Conservation (phyloP, 306 rosid genomes). For the Ziziphus jujuba region DNA sequence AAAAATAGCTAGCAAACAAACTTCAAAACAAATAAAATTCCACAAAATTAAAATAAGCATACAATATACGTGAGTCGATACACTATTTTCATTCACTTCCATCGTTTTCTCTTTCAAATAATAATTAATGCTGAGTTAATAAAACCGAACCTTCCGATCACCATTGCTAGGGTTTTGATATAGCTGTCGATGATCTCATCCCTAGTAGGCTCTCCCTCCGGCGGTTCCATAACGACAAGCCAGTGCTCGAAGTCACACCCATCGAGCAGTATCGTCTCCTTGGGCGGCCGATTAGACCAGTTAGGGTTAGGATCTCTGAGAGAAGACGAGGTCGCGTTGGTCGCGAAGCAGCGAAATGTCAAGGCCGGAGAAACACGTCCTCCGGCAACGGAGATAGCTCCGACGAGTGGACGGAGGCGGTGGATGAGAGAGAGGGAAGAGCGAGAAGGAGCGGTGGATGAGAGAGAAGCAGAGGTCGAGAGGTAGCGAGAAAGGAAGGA, state of each 20-base stretch:
- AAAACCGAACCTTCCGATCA: slow-evolving; percentile 65
- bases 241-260: slow-evolving; percentile 98
- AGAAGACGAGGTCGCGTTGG: slow-evolving; percentile 80
- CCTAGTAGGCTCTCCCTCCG: slow-evolving; percentile 64
- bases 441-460: slow-evolving; percentile 19
- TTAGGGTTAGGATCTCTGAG: slow-evolving; percentile 90
- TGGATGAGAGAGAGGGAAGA: slow-evolving; percentile 49
- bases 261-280: slow-evolving; percentile 88
- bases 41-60: neutral
- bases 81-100: too few relatives aligned
- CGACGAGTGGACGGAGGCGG: slow-evolving; percentile 70
- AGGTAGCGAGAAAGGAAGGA: slow-evolving; percentile 49
- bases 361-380: slow-evolving; percentile 19
- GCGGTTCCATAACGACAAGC: slow-evolving; percentile 92
- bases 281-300: slow-evolving; percentile 94
- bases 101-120: too few relatives aligned
- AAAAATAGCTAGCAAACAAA: neutral
- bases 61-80: neutral
- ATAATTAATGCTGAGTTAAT: neutral
- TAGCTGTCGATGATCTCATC: slow-evolving; percentile 78
- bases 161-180: slow-evolving; percentile 69
- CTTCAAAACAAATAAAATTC: neutral
- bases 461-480: slow-evolving; percentile 21
- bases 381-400: slow-evolving; percentile 22
- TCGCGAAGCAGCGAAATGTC: slow-evolving; percentile 44